phyloP scores from a whole-genome alignment of 2,329 filamentous ascomycete genomes.

The Monilinia laxa region DNA sequence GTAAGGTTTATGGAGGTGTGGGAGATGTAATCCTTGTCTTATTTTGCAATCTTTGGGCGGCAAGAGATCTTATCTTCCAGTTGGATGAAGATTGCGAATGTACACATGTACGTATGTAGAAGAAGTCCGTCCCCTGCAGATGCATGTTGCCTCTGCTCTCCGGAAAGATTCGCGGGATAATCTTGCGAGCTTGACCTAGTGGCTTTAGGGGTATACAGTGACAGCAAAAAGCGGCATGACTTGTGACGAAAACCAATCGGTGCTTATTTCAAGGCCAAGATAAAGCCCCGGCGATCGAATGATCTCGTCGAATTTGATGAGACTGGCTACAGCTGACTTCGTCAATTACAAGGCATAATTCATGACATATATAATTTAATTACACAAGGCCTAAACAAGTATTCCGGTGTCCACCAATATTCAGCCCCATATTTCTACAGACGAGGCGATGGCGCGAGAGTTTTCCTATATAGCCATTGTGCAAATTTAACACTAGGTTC shows the following conservation, averaged over 20 bases:
- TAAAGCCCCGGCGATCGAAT: background rate
- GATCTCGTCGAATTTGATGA: background rate
- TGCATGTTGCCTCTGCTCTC: background rate
- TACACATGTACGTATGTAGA: background rate
- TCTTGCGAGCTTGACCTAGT: background rate
- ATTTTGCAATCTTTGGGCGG: background rate
- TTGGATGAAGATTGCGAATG: constrained; percentile 1
- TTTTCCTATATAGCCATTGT: constrained; percentile 55
- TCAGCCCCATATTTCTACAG: constrained; percentile 8
- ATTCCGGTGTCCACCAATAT: constrained; percentile 8
- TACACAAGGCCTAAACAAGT: background rate
- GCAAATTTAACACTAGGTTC: constrained; percentile 59
- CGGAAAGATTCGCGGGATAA: background rate
- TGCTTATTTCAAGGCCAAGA: background rate
- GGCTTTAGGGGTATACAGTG: constrained; percentile 5
- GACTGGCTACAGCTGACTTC: background rate
- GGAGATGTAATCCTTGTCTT: background rate
- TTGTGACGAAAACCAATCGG: background rate
- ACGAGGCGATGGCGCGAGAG: constrained; percentile 34
- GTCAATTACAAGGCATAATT: constrained; percentile 1
- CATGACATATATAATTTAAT: constrained; percentile 15
- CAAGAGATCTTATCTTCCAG: background rate
- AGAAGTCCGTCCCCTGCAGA: constrained; percentile 7
- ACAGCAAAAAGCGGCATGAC: constrained; percentile 9
- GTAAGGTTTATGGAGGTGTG: constrained; percentile 8